Evolutionary conservation across 2,329 filamentous ascomycete species (phyloP).

Genomic region (Microsporum ferrugineum): DNA sequence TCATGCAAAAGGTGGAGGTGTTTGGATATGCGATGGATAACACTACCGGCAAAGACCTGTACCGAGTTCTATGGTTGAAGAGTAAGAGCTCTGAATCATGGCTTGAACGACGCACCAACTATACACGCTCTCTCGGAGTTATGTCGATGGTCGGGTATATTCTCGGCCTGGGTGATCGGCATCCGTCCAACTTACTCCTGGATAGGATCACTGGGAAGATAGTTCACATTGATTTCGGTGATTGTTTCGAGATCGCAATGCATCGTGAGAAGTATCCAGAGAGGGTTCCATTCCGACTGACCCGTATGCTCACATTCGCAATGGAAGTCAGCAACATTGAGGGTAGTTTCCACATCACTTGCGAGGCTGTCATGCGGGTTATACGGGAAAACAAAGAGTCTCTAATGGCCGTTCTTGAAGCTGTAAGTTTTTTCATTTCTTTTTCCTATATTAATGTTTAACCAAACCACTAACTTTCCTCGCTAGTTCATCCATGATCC

Average conservation of each 20-base stretch:
- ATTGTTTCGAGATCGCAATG: slow-evolving; percentile 99
- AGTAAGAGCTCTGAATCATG: slow-evolving; percentile 96
- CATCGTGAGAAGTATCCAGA: slow-evolving; percentile 99
- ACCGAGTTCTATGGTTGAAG: slow-evolving; percentile 96
- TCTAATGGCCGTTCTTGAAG: slow-evolving; percentile 94
- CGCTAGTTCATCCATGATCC: slow-evolving; percentile 96
- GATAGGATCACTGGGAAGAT: slow-evolving; percentile 94
- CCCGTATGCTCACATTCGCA: slow-evolving; percentile 96
- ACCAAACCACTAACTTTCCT: neutral
- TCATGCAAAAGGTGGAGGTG: slow-evolving; percentile 99
- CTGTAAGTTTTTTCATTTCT: slow-evolving; percentile 50
- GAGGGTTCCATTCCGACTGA: slow-evolving; percentile 91
- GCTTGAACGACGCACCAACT: slow-evolving; percentile 96
- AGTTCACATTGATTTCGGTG: slow-evolving; percentile 96
- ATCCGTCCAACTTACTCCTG: slow-evolving; percentile 96
- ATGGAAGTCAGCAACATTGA: slow-evolving; percentile 99
- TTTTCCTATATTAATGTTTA: neutral
- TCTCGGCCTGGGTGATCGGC: slow-evolving; percentile 85
- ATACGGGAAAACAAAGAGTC: slow-evolving; percentile 95
- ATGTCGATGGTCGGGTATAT: slow-evolving; percentile 99
- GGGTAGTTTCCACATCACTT: slow-evolving; percentile 94
- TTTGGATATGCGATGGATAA: slow-evolving; percentile 99
- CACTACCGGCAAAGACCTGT: slow-evolving; percentile 95
- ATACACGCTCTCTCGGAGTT: slow-evolving; percentile 89
- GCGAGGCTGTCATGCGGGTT: slow-evolving; percentile 96